A percentile compares a stretch with the other conserved stretches of the same genome.
Conservation (phyloP, 129 eudicot genomes). For the Tagetes erecta region DNA sequence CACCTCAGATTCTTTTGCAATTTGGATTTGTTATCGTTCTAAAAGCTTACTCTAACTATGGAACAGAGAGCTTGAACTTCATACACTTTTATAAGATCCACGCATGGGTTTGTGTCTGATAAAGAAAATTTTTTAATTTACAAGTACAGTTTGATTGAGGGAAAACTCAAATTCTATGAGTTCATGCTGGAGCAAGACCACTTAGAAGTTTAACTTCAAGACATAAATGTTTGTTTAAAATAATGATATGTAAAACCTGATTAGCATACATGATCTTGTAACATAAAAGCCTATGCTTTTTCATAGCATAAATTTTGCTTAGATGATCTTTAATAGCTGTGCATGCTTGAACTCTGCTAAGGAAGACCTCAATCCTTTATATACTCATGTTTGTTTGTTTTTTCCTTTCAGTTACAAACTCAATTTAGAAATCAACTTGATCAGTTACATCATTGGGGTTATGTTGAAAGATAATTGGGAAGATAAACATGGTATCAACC, state of each 20-base stretch:
- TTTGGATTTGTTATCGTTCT: no score
- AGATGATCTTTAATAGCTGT: conserved; percentile 7
- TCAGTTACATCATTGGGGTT: conserved; percentile 18
- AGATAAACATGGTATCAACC: conserved; percentile 32
- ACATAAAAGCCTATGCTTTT: not conserved
- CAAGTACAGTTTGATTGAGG: not conserved
- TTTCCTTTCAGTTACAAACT: conserved; percentile 34
- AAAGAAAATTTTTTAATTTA: not conserved
- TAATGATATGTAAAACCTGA: not conserved
- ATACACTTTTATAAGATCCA: not conserved
- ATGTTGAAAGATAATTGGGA: conserved; percentile 50
- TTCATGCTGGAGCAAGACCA: not conserved
- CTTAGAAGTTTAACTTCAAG: not conserved
- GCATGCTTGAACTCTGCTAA: not conserved
- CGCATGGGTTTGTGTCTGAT: not conserved
- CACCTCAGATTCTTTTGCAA: no score
- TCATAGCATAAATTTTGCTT: not conserved
- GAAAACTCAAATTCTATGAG: not conserved
- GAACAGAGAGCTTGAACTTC: not conserved
- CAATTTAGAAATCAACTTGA: conserved; percentile 25
- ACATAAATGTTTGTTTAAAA: not conserved
- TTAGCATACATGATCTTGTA: not conserved
- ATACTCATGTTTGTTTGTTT: conserved; percentile 6
- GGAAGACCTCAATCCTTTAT: not conserved
- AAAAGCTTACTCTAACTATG: no score